Percentiles rank a stretch among this genome's conserved stretches.
Conservation (phyloP, 495 filamentous ascomycete species). For the Neurospora tetraspora region DNA sequence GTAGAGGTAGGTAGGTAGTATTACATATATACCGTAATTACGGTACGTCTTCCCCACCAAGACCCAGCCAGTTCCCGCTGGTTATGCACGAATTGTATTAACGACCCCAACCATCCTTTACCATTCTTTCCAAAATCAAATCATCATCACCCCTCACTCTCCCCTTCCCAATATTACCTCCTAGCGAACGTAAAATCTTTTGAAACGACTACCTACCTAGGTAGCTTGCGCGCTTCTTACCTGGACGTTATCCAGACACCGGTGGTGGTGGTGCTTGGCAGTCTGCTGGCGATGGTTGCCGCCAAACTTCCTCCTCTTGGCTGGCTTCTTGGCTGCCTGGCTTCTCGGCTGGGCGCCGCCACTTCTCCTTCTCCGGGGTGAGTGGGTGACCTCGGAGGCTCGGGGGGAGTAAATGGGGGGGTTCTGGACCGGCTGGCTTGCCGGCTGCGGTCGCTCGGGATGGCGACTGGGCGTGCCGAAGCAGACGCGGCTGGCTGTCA, state of each 20-base stretch:
- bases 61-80: neutral
- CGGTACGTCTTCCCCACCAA: neutral
- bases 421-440: no score
- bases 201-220: neutral
- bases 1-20: no score
- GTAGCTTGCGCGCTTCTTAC: neutral
- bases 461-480: no score
- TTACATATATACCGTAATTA: neutral
- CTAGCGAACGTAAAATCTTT: neutral
- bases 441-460: no score
- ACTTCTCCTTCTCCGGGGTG: neutral
- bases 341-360: no score
- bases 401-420: no score
- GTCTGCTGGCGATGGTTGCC: neutral
- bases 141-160: neutral
- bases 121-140: neutral
- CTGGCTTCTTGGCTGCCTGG: no score
- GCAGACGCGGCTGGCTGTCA: no score
- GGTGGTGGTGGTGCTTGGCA: neutral
- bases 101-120: neutral
- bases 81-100: neutral
- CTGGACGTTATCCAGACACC: neutral
- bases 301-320: no score
- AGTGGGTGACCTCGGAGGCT: neutral
- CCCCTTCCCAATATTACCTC: neutral